These are phyloP conservation scores for Trametes coccinea DNA, from an alignment of 768 basidiomycete species.

Conservation along the genomic window DNA sequence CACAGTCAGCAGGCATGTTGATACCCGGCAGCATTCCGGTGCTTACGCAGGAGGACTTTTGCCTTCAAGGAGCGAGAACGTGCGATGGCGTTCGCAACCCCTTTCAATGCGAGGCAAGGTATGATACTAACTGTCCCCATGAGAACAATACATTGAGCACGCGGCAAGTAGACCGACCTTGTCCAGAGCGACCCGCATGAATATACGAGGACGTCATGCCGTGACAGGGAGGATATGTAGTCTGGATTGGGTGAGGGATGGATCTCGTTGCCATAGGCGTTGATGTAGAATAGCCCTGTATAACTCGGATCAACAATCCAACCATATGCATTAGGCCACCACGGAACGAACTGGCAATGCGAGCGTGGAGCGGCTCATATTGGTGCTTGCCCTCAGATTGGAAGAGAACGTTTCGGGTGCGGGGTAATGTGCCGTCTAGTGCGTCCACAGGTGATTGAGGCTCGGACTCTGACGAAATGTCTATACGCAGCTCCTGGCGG, in stretches of 20 bases:
- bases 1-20: not conserved
- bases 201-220: conserved; percentile 75
- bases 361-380: conserved; percentile 58
- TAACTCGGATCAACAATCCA: not conserved
- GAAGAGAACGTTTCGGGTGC: conserved; percentile 66
- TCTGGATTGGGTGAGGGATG: conserved; percentile 85
- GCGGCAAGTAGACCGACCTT: conserved; percentile 47
- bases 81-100: conserved; percentile 77
- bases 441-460: conserved; percentile 53
- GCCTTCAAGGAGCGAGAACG: conserved; percentile 67
- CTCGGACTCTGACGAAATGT: conserved; percentile 36
- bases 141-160: not conserved
- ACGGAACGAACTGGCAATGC: conserved; percentile 57
- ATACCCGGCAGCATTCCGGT: not conserved
- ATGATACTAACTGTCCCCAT: conserved; percentile 60
- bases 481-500: conserved; percentile 26
- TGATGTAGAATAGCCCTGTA: conserved; percentile 85
- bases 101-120: conserved; percentile 86
- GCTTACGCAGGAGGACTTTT: conserved; percentile 83
- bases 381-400: conserved; percentile 51
- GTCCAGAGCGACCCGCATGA: conserved; percentile 96
- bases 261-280: conserved; percentile 90
- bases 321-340: not conserved
- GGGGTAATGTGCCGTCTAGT: conserved; percentile 48
- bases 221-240: conserved; percentile 61